Base-by-base conservation (phyloP, 2,329 filamentous ascomycete genomes). In the Trichoderma sp. region DNA sequence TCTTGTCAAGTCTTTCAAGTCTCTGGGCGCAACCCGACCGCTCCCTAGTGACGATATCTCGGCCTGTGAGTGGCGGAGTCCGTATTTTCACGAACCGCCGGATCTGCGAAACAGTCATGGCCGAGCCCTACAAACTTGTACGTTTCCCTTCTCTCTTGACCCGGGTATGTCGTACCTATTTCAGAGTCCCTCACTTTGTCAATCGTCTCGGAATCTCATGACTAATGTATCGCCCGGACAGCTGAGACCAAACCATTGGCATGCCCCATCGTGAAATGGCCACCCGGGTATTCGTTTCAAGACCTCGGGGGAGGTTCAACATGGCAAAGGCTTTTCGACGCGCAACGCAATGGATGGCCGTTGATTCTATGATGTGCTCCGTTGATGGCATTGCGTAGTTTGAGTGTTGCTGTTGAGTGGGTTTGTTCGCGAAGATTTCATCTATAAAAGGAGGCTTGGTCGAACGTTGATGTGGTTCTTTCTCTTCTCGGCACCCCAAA, bases 221-320 rank as follows among this genome's bases (percentile, higher is more conserved):
- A 47, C 41, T 45, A 57, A 30, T 7, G 26, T 30, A n/a, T 1
- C 7, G 0, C 24, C 15, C 21, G 55, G 14, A 15, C 24, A 26
- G n/a, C 44, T 45, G 24, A 30, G 19, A 44, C 17, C 15, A 41
- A 14, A 30, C 44, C 44, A 9, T 24, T 44, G 52, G 44, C 26
- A 14, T 43, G 47, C 28, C 21, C 30, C 34, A 10, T 48, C 17
- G 5, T 28, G 28, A 15, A 57, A 19, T 61, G n/a, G 58, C 58
- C 34, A 52, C 47, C 24, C 48, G 58, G 58, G 34, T 62, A 62
- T 54, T n/a, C 58, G 58, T 54, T 62, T 34, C 19, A 17, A 41
- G 43, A 28, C 34, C 30, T 15, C 12, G 58, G 39, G 28, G 21
- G n/a, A n/a, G 21, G n/a, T 24, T 14, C 34, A 39, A 9, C 17